These are phyloP conservation scores for Chaetomiaceae sp. DNA, from an alignment of 2,329 filamentous ascomycete species.

Conservation along the genomic window DNA sequence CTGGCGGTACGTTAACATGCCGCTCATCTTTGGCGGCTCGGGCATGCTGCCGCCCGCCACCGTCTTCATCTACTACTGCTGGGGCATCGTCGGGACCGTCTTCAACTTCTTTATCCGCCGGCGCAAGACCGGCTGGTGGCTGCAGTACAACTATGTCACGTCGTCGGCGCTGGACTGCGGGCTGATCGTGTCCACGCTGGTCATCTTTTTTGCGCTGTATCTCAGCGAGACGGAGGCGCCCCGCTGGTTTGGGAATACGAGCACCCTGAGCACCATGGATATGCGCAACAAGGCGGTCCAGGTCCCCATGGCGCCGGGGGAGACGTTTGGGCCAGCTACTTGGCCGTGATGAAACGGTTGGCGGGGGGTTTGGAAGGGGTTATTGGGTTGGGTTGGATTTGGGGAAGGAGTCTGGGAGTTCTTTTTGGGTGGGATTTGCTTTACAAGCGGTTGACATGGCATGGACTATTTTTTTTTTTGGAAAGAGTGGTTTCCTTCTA, in stretches of 20 bases:
- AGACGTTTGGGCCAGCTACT: slow-evolving; percentile 47
- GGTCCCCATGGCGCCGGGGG: slow-evolving; percentile 38
- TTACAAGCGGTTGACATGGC: background rate
- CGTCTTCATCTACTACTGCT: slow-evolving; percentile 65
- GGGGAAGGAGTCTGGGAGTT: slow-evolving; percentile 3
- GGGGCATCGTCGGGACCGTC: slow-evolving; percentile 61
- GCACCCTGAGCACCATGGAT: slow-evolving; percentile 45
- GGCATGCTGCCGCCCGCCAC: slow-evolving; percentile 64
- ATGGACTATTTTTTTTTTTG: background rate
- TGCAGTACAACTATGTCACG: slow-evolving; percentile 72
- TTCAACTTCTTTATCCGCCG: slow-evolving; percentile 67
- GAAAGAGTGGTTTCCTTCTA: background rate
- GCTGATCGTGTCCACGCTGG: slow-evolving; percentile 59
- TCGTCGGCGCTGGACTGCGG: slow-evolving; percentile 68
- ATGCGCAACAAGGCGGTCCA: slow-evolving; percentile 41
- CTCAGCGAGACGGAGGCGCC: slow-evolving; percentile 53
- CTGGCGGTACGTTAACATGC: slow-evolving; percentile 63
- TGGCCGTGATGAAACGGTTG: slow-evolving; percentile 21
- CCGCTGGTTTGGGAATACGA: slow-evolving; percentile 59
- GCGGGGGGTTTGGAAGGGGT: background rate
- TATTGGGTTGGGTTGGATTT: background rate
- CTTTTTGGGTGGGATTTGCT: slow-evolving; percentile 1
- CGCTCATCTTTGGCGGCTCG: slow-evolving; percentile 63
- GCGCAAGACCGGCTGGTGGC: slow-evolving; percentile 67
- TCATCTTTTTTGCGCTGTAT: slow-evolving; percentile 67